Base-by-base conservation (phyloP, 352 stramenopile genomes). In the Halophytophthora polymorphica region DNA sequence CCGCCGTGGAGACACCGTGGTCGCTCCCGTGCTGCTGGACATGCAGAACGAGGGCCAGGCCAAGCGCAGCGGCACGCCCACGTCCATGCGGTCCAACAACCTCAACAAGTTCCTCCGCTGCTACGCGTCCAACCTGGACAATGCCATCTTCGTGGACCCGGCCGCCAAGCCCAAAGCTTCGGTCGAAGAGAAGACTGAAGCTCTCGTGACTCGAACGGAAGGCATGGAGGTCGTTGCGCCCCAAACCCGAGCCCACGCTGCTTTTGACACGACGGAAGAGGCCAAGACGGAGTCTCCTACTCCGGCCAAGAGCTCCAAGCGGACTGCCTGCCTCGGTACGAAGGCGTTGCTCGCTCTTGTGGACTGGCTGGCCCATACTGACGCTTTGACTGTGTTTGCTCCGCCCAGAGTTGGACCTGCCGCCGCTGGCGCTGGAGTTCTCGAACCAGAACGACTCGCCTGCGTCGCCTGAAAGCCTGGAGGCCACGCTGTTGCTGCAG, bases 41-140 rank as follows among this genome's bases (percentile, higher is more conserved):
- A 57, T 31, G n/a, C 36, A 52, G 2, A 17, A 51, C 8, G 17
- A 44, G 17, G 61, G 51, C 12, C 50, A 69, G 23, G 31, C 39
- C 0, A 41, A 63, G 8, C 48, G 29, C 35, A 39, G 36, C 19
- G 58, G 70, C 45, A 63, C 53, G 2, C 21, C 25, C 17, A 56
- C n/a, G n/a, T n/a, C 48, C 15, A 42, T 52, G 2, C 76, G 75
- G 43, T 72, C 73, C 0, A 84, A 83, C 66, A 86, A 86, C 31
- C 54, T 89, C 13, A 84, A 77, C 39, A 79, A 78, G 14, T 89
- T 89, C 51, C 53, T 87, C 17, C 66, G 73, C 23, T 74, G 77
- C 18, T 89, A 75, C 45, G 73, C 73, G 13, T 86, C 75, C 5
- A 89, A 89, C 52, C 55, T 89, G 17, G 78, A 87, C 28, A 68